These are phyloP conservation scores for Blastomyces silverae DNA, from an alignment of 2,329 filamentous ascomycete species.

Conservation along the genomic window DNA sequence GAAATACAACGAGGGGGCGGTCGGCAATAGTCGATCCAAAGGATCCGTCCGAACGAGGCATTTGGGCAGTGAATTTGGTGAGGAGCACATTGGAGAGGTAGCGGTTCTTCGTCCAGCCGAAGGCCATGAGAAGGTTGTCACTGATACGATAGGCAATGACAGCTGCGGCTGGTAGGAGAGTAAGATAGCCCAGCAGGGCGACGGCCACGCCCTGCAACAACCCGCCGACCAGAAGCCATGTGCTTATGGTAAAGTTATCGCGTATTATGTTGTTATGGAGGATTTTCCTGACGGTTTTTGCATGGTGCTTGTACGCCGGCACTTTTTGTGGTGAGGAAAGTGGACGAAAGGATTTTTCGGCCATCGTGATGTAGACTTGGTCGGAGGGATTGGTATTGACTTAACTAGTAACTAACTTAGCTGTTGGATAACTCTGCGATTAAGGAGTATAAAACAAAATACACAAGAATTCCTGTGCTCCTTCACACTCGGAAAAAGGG, in stretches of 20 bases:
- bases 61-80: neutral
- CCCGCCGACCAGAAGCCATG: conserved; percentile 10
- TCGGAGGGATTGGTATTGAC: neutral
- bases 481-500: neutral
- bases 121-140: conserved; percentile 5
- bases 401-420: neutral
- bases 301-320: neutral
- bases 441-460: neutral
- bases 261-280: neutral
- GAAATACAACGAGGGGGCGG: neutral
- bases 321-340: neutral
- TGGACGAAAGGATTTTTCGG: conserved; percentile 1
- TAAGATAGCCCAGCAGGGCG: neutral
- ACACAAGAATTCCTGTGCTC: neutral
- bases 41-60: conserved; percentile 2
- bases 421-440: neutral
- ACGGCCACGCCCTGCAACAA: conserved; percentile 2
- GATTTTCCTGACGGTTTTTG: neutral
- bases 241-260: conserved; percentile 6
- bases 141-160: neutral
- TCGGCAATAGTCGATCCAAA: neutral
- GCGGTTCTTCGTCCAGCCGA: conserved; percentile 7
- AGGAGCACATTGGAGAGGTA: neutral
- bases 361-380: neutral
- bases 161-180: neutral